Conservation (phyloP, 1,284 basidiomycete species). For the Ganoderma boninense region DNA sequence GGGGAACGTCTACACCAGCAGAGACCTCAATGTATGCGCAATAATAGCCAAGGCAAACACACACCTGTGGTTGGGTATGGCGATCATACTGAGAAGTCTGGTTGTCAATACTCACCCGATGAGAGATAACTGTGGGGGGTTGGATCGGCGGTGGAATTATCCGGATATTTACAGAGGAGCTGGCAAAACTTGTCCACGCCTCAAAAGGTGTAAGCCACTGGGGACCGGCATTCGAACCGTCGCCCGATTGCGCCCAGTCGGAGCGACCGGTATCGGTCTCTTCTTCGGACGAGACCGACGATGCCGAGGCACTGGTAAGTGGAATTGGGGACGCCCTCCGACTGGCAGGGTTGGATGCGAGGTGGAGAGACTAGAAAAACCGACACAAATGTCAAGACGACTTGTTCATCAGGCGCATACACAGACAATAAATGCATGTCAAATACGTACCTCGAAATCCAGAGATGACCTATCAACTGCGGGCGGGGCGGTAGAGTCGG, state of each 20-base stretch:
- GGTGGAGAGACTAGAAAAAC: slow-evolving; percentile 8
- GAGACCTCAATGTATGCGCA: not conserved
- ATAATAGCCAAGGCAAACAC: not conserved
- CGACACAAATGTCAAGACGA: not conserved
- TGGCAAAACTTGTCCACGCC: not conserved
- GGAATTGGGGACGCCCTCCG: slow-evolving; percentile 14
- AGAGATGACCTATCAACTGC: not conserved
- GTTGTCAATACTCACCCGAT: not conserved
- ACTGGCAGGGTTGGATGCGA: slow-evolving; percentile 12
- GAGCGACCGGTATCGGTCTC: slow-evolving; percentile 1
- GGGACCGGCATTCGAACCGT: not conserved
- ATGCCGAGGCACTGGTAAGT: not conserved
- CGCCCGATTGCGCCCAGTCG: slow-evolving; percentile 2
- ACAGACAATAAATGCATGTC: not conserved
- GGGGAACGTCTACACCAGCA: not conserved
- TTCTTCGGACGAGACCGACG: not conserved
- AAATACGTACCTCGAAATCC: slow-evolving; percentile 4
- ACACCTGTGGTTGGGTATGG: not conserved
- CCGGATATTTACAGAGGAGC: not conserved
- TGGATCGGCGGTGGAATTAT: not conserved
- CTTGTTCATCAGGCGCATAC: not conserved
- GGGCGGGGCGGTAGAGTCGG: not conserved
- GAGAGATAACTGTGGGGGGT: not conserved
- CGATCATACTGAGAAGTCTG: not conserved
- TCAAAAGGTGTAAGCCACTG: not conserved